Evolutionary conservation across 805 yeast genomes (phyloP).

Genomic region (Saturnispora ahearnii): DNA sequence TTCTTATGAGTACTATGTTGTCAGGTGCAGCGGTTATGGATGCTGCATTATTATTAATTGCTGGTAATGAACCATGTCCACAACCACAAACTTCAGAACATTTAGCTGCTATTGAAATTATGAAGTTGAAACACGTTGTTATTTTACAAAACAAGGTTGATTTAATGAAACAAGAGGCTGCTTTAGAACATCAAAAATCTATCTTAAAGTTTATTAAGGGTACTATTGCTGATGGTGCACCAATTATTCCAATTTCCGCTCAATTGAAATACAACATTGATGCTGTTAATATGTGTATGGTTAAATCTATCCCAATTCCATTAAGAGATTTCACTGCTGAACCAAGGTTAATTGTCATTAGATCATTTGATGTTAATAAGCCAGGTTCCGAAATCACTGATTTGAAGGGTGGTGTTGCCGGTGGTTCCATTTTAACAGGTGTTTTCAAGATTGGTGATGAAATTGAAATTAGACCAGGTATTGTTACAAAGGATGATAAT

Average conservation of each 20-base stretch:
- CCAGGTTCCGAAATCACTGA: constrained; percentile 98
- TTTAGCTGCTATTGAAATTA: constrained; percentile 98
- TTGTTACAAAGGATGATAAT: constrained; percentile 87
- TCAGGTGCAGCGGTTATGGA: constrained; percentile 99
- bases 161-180: constrained; percentile 95
- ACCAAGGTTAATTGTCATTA: constrained; percentile 92
- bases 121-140: constrained; percentile 95
- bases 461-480: constrained; percentile 98
- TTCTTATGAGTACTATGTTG: constrained; percentile 99
- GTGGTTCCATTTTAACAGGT: constrained; percentile 96
- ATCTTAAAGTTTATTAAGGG: constrained; percentile 91
- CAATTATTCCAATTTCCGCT: constrained; percentile 97
- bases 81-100: constrained; percentile 99
- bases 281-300: constrained; percentile 95
- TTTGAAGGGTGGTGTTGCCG: constrained; percentile 99
- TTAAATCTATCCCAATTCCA: constrained; percentile 92
- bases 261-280: constrained; percentile 97
- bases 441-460: constrained; percentile 96
- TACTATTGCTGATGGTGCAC: constrained; percentile 98
- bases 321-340: constrained; percentile 88
- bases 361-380: constrained; percentile 97
- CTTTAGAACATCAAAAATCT: constrained; percentile 90
- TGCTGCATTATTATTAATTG: constrained; percentile 91
- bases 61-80: constrained; percentile 99
- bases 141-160: constrained; percentile 97